Evolutionary conservation across 2,329 filamentous ascomycete genomes (phyloP).

Genomic region (Diaporthe sp.): DNA sequence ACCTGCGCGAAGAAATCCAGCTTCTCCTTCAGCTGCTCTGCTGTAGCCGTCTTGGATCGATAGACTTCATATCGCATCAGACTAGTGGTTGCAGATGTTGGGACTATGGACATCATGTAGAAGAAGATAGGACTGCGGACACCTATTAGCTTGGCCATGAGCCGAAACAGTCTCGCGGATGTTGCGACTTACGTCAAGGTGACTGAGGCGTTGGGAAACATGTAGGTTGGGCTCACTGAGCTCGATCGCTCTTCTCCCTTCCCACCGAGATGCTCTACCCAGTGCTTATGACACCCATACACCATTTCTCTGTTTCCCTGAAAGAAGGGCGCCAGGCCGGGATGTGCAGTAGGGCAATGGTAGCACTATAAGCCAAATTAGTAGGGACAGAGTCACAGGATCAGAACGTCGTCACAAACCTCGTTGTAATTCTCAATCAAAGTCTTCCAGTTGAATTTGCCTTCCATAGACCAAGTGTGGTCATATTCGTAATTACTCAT

Average conservation of each 20-base stretch:
- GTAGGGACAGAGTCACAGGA: background rate
- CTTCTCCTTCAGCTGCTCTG: constrained; percentile 59
- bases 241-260: constrained; percentile 46
- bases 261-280: constrained; percentile 47
- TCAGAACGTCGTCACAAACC: background rate
- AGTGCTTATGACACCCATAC: background rate
- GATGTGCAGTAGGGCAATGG: constrained; percentile 62
- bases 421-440: constrained; percentile 63
- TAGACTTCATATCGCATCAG: constrained; percentile 64
- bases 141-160: background rate
- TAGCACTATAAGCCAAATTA: constrained; percentile 47
- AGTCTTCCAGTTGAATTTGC: constrained; percentile 55
- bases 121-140: constrained; percentile 57
- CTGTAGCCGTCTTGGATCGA: constrained; percentile 58
- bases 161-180: background rate
- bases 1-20: constrained; percentile 63
- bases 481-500: constrained; percentile 46
- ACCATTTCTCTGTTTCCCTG: constrained; percentile 10
- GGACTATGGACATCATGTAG: constrained; percentile 64
- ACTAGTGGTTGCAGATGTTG: constrained; percentile 54
- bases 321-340: constrained; percentile 49
- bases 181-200: constrained; percentile 52
- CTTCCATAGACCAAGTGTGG: constrained; percentile 50
- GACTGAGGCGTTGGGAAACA: constrained; percentile 54
- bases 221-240: constrained; percentile 50